Evolutionary conservation across 495 filamentous ascomycete species (phyloP), one percentile per base, ranked within the genome.

Genomic region (Niebla homalea): DNA sequence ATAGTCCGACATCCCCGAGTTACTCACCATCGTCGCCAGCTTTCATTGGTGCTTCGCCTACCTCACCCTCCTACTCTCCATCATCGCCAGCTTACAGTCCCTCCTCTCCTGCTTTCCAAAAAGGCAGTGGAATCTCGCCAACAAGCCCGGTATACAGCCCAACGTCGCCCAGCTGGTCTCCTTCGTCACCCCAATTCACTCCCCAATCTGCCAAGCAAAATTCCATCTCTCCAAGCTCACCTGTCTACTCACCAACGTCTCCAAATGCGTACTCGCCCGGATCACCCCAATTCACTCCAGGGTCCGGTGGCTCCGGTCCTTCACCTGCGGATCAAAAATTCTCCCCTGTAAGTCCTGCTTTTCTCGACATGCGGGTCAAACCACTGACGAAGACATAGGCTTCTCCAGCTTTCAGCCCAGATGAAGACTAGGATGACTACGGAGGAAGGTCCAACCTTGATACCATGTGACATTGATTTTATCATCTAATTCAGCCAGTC

Each of bases 1-100:
- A 87, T 62, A 87, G 81, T 56, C 87, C 87, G 0, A 89, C 86
- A 0, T 93, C 87, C 37, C 89, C 89, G 26, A 82, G 70, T 44
- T 90, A 88, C 62, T 87, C 82, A 18, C 79, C 79, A 6, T 78
- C 79, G 15, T 80, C 75, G n/a, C 78, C 78, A 14, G 74, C 64
- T 55, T 79, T 79, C 61, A 37, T 19, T 26, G 36, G 47, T 15
- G 47, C 36, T 15, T 52, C 49, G 5, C 83, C 84, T 43, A 71
- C 70, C 4, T 72, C 69, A 25, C 72, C 72, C 21, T 67, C 68
- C 0, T 79, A 80, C 49, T 84, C 76, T 21, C 74, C 80, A 16
- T 71, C 81, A 18, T 87, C 84, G 43, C 85, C 80, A 16, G 72
- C 75, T 41, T 89, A 80, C 42, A 76, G 71, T 54, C 76, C 78